Evolutionary conservation across 768 basidiomycete genomes (phyloP).

Genomic region (Boletus coccyginus): DNA sequence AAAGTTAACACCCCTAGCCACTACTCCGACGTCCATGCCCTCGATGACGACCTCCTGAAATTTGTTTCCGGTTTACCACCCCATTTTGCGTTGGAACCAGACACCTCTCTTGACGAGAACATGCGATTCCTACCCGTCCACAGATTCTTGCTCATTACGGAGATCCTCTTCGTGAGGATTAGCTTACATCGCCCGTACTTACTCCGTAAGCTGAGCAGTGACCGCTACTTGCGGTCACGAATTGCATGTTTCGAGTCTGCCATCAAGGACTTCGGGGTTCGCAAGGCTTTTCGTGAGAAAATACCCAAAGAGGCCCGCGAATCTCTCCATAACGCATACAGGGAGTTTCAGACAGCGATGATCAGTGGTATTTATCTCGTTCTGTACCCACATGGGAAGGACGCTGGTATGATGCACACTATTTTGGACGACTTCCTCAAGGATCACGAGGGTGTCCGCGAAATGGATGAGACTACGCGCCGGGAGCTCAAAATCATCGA

Average conservation of each 20-base stretch:
- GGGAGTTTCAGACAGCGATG: constrained; percentile 89
- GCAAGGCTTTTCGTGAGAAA: constrained; percentile 61
- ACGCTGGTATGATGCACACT: constrained; percentile 69
- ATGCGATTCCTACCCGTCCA: constrained; percentile 72
- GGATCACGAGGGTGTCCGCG: constrained; percentile 48
- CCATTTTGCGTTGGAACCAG: constrained; percentile 72
- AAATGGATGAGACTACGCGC: constrained; percentile 80
- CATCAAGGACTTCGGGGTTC: constrained; percentile 79
- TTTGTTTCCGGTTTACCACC: constrained; percentile 78
- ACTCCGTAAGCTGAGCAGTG: constrained; percentile 67
- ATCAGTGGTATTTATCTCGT: constrained; percentile 85
- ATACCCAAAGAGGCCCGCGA: constrained; percentile 62
- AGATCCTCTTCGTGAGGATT: constrained; percentile 83
- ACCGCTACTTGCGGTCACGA: constrained; percentile 79
- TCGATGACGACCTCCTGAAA: constrained; percentile 81
- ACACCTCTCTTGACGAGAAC: constrained; percentile 70
- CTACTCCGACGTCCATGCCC: constrained; percentile 75
- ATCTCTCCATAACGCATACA: constrained; percentile 76
- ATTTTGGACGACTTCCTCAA: constrained; percentile 78
- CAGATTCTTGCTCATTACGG: constrained; percentile 85
- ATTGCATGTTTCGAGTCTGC: constrained; percentile 90
- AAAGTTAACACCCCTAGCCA: constrained; percentile 74
- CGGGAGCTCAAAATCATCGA: constrained; percentile 84
- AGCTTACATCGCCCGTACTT: constrained; percentile 88
- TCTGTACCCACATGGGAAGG: constrained; percentile 68